Percentiles rank a stretch among this genome's conserved stretches.
Conservation (phyloP, 1,284 basidiomycete species). For the Pholiota adiposa region DNA sequence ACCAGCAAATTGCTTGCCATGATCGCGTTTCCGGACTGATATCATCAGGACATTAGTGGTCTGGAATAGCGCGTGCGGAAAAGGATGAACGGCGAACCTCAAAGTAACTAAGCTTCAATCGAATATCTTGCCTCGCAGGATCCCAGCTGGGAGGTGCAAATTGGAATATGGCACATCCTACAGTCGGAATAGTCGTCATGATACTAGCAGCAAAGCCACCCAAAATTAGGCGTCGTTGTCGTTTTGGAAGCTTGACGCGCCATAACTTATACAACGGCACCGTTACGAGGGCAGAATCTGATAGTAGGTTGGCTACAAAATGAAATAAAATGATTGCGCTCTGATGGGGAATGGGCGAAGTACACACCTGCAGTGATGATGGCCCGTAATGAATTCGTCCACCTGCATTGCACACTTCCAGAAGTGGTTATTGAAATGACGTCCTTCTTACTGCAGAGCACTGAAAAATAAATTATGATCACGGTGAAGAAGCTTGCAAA, state of each 20-base stretch:
- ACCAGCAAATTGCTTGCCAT: constrained; percentile 7
- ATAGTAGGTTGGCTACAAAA: constrained; percentile 1
- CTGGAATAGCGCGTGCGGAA: background rate
- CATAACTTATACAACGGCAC: constrained; percentile 13
- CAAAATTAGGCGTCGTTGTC: constrained; percentile 8
- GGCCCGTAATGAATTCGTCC: background rate
- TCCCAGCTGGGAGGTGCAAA: constrained; percentile 15
- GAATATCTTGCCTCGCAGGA: constrained; percentile 10
- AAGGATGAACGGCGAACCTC: background rate
- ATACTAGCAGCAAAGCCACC: constrained; percentile 6
- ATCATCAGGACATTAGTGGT: background rate
- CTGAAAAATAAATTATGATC: constrained; percentile 1
- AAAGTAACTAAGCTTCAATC: constrained; percentile 5
- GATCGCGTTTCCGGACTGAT: constrained; percentile 1
- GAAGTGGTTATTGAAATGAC: background rate
- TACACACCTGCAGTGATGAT: constrained; percentile 2
- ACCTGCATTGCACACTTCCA: background rate
- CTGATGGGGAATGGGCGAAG: background rate
- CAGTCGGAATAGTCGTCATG: constrained; percentile 9
- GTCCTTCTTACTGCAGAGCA: constrained; percentile 1
- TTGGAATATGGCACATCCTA: constrained; percentile 9
- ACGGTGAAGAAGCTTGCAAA: constrained; percentile 2
- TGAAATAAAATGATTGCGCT: background rate
- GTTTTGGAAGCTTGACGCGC: constrained; percentile 4
- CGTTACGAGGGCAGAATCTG: constrained; percentile 2